Base-by-base conservation (phyloP, 495 filamentous ascomycete species). In the Podospora sp. region DNA sequence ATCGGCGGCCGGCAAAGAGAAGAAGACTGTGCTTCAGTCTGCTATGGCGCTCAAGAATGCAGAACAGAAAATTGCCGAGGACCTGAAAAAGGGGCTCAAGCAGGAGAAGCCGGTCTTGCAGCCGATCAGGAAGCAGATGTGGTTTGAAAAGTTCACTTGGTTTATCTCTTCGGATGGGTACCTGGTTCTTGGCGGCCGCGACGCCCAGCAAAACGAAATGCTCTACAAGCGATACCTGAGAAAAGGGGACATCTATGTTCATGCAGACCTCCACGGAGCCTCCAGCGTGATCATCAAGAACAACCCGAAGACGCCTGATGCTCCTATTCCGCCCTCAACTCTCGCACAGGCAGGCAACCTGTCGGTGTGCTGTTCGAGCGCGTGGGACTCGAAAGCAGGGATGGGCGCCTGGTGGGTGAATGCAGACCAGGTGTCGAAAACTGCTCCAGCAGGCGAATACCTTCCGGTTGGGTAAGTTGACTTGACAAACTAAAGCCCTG, bases 141-240 rank as follows among this genome's bases (percentile, higher is more conserved):
- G 95, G 94, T 97, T 98, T 72, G 95, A 99, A 71, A 99, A 98
- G 73, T 99, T 96, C 70, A 76, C 86, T 18, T 97, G 91, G 81
- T 99, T 99, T 81, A 87, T 98, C 67, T 97, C 93, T 0, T 97
- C 94, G 0, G 95, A 99, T 70, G 94, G 95, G 8, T 97, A 98
- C 73, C 85, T 99, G 6, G 91, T 97, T 12, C 83, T 99, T 22
- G 90, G 89, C 58, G 94, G 92, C 3, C 89, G 89, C 27, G 95
- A 99, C 80, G 85, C 88, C 6, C 91, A 94, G 79, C 95, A 99
- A 75, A 93, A 91, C 73, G 95, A 99, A 73, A 88, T 93, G 12
- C 83, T 99, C 33, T 98, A 97, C 77, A 88, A 87, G 60, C 85
- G 89, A 9, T 89, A 97, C 74, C 78, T 98, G 33, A 88, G 87